Evolutionary conservation across 257 asterid species (phyloP).

Genomic region (Petunia secreta): DNA sequence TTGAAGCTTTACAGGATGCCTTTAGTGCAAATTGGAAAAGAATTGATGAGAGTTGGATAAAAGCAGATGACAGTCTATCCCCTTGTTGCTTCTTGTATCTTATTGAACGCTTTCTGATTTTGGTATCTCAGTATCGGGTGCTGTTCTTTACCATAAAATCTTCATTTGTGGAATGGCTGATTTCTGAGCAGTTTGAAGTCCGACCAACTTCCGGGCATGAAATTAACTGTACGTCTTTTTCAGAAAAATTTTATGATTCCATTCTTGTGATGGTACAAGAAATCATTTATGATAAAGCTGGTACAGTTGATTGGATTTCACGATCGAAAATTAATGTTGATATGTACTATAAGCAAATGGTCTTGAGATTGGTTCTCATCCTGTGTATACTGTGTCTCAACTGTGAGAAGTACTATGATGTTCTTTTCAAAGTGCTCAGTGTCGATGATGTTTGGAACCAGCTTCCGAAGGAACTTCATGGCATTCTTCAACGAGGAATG

Average conservation of each 20-base stretch:
- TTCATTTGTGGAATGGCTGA: conserved; percentile 48
- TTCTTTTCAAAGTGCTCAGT: conserved; percentile 25
- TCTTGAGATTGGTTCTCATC: conserved; percentile 50
- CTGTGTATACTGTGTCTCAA: conserved; percentile 51
- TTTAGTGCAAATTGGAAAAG: conserved; percentile 36
- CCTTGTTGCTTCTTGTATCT: conserved; percentile 63
- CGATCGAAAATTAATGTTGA: conserved; percentile 28
- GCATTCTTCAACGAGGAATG: conserved; percentile 30
- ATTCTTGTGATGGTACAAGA: conserved; percentile 26
- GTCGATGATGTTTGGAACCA: conserved; percentile 22
- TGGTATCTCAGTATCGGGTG: conserved; percentile 43
- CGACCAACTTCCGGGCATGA: conserved; percentile 23
- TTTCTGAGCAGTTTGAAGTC: conserved; percentile 34
- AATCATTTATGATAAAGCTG: conserved; percentile 19
- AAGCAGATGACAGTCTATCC: conserved; percentile 40
- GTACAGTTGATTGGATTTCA: conserved; percentile 44
- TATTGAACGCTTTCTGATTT: conserved; percentile 51
- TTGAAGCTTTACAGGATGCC: conserved; percentile 43
- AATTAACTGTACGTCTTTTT: not conserved
- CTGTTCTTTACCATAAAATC: conserved; percentile 50
- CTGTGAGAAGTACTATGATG: conserved; percentile 29
- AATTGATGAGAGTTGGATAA: not conserved
- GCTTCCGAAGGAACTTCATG: conserved; percentile 41
- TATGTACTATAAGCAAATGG: conserved; percentile 41
- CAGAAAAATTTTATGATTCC: conserved; percentile 24